Percentiles rank a stretch among this genome's conserved stretches.
Conservation (phyloP, 2,329 filamentous ascomycete species). For the Talaromyces sp. region DNA sequence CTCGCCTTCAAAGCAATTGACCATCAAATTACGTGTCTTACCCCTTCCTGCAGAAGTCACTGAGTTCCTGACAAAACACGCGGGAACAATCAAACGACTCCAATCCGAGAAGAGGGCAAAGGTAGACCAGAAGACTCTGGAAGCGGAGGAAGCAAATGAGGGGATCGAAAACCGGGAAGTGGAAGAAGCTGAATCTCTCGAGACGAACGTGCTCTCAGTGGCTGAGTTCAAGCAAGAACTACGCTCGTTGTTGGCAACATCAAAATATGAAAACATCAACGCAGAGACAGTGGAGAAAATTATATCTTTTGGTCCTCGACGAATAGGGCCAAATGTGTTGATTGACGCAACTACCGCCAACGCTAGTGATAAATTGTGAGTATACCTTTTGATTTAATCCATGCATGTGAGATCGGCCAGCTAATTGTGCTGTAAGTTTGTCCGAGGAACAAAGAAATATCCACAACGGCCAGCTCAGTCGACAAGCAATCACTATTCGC, state of each 20-base stretch:
- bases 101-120: conserved; percentile 65
- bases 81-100: conserved; percentile 70
- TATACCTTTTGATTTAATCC: conserved; percentile 19
- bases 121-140: conserved; percentile 37
- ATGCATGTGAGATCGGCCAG: background rate
- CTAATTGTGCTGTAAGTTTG: conserved; percentile 27
- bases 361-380: conserved; percentile 69
- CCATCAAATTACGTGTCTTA: conserved; percentile 68
- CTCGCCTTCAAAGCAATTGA: conserved; percentile 83
- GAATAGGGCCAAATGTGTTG: conserved; percentile 82
- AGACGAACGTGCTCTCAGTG: conserved; percentile 61
- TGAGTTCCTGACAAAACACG: conserved; percentile 78
- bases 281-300: conserved; percentile 73
- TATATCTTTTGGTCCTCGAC: conserved; percentile 80
- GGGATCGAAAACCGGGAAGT: conserved; percentile 42
- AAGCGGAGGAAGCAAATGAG: conserved; percentile 37
- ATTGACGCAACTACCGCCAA: conserved; percentile 74
- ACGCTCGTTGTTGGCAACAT: conserved; percentile 59
- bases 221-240: conserved; percentile 76
- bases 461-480: conserved; percentile 26
- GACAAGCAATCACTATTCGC: conserved; percentile 43
- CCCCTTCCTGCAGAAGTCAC: conserved; percentile 76
- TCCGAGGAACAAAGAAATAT: conserved; percentile 34
- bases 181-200: conserved; percentile 56
- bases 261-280: conserved; percentile 75